Evolutionary conservation across 2,329 filamentous ascomycete genomes (phyloP).

Genomic region (Phoma sp.): DNA sequence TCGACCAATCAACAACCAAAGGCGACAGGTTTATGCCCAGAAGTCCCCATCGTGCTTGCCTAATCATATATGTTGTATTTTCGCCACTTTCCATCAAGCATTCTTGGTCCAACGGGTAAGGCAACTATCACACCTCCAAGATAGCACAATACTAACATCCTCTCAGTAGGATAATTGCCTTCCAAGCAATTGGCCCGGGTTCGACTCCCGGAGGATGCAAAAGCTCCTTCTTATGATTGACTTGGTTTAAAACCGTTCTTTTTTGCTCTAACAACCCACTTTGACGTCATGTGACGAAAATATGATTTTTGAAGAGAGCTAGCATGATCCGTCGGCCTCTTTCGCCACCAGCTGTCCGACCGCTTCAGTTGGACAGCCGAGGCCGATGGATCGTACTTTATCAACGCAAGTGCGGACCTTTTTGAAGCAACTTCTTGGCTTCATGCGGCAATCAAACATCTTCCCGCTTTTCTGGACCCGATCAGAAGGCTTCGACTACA

Average conservation of each 20-base stretch:
- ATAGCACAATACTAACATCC: too few species aligned
- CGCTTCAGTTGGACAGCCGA: constrained; percentile 16
- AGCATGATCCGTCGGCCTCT: too few species aligned
- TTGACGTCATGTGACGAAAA: too few species aligned
- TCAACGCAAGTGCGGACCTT: constrained; percentile 48
- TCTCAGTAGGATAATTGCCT: constrained; percentile 12
- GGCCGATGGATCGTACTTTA: constrained; percentile 45
- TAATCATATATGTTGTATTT: too few species aligned
- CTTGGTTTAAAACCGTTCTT: too few species aligned
- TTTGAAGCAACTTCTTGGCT: constrained; percentile 40
- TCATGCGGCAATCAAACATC: constrained; percentile 26
- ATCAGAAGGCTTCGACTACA: constrained; percentile 42
- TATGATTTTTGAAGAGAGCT: too few species aligned
- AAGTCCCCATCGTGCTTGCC: too few species aligned
- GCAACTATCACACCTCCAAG: too few species aligned
- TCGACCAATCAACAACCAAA: too few species aligned
- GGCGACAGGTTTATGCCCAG: too few species aligned
- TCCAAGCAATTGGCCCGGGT: constrained; percentile 11
- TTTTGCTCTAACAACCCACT: too few species aligned
- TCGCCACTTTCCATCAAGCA: too few species aligned
- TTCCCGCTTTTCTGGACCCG: constrained; percentile 47
- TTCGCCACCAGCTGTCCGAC: constrained; percentile 8
- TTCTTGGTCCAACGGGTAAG: constrained; percentile 12
- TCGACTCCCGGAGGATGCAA: constrained; percentile 7
- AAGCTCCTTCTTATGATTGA: background rate